Evolutionary conservation across 2,329 filamentous ascomycete species (phyloP).

Genomic region (Aspergillus spinulosporus): DNA sequence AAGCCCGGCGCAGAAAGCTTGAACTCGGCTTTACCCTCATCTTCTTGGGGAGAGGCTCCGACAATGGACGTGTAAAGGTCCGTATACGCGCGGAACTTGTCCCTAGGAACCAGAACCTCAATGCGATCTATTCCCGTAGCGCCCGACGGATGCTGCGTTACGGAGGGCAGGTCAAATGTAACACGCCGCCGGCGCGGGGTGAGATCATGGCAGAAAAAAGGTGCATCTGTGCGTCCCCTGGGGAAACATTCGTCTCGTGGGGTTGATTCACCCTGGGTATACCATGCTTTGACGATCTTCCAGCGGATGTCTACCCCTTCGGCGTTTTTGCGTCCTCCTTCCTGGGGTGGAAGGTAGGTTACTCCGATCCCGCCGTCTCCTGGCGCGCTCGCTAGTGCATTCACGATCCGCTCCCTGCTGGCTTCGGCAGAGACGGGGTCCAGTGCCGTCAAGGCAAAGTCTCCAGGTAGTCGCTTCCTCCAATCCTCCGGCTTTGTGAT

Average conservation of each 20-base stretch:
- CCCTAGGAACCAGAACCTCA: slow-evolving; percentile 15
- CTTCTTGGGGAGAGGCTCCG: slow-evolving; percentile 2
- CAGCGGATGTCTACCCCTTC: slow-evolving; percentile 13
- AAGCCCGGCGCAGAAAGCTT: slow-evolving; percentile 10
- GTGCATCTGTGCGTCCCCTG: slow-evolving; percentile 14
- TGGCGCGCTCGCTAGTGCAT: slow-evolving; percentile 2
- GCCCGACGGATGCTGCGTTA: slow-evolving; percentile 14
- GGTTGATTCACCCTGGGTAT: slow-evolving; percentile 1
- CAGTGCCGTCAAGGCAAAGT: slow-evolving; percentile 17
- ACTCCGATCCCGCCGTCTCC: slow-evolving; percentile 11
- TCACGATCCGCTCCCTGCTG: slow-evolving; percentile 10
- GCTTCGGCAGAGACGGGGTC: slow-evolving; percentile 10
- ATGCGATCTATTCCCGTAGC: slow-evolving; percentile 12
- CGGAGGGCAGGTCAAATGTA: slow-evolving; percentile 5
- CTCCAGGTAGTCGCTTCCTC: slow-evolving; percentile 12
- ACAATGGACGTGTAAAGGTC: slow-evolving; percentile 13
- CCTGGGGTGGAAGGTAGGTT: slow-evolving; percentile 10
- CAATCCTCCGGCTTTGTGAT: slow-evolving; percentile 13
- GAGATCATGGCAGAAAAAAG: slow-evolving; percentile 20
- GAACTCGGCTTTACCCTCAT: slow-evolving; percentile 3
- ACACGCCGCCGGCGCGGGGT: slow-evolving; percentile 16
- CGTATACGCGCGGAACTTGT: slow-evolving; percentile 1
- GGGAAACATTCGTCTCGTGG: slow-evolving; percentile 11
- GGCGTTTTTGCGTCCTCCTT: slow-evolving; percentile 13
- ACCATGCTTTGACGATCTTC: slow-evolving; percentile 14